phyloP scores from a whole-genome alignment of 2,329 filamentous ascomycete species.

The Fusarium chaquense region DNA sequence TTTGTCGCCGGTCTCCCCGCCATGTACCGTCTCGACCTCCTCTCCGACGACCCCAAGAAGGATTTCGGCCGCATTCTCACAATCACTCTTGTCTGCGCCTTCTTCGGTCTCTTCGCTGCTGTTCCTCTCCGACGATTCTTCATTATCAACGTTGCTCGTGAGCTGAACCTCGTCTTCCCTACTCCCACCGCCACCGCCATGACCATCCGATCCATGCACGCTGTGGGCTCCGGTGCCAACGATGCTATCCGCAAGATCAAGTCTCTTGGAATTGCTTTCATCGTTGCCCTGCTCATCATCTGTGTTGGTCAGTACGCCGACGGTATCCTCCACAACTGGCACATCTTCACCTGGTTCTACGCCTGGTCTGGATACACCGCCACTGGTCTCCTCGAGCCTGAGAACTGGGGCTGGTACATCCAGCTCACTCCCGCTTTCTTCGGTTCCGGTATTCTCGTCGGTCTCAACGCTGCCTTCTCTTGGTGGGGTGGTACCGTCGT shows the following conservation, averaged over 20 bases:
- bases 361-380: conserved; percentile 66
- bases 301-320: conserved; percentile 69
- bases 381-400: conserved; percentile 60
- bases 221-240: conserved; percentile 62
- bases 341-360: conserved; percentile 65
- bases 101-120: conserved; percentile 74
- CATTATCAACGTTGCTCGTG: conserved; percentile 72
- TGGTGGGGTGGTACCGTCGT: conserved; percentile 68
- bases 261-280: conserved; percentile 65
- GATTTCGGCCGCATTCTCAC: conserved; percentile 71
- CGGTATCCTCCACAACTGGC: conserved; percentile 71
- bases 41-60: conserved; percentile 61
- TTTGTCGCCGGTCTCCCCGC: conserved; percentile 71
- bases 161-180: conserved; percentile 70
- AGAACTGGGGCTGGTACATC: conserved; percentile 72
- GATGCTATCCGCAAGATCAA: conserved; percentile 69
- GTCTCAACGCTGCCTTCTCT: conserved; percentile 67
- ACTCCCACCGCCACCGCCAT: conserved; percentile 70
- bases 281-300: conserved; percentile 62
- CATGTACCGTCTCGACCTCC: conserved; percentile 67
- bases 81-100: conserved; percentile 71
- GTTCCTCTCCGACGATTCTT: conserved; percentile 76
- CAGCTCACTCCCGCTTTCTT: conserved; percentile 72
- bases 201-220: conserved; percentile 73
- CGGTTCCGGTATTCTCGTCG: conserved; percentile 65